phyloP scores from a whole-genome alignment of 1,284 basidiomycete species.

The Vanrija sp. region DNA sequence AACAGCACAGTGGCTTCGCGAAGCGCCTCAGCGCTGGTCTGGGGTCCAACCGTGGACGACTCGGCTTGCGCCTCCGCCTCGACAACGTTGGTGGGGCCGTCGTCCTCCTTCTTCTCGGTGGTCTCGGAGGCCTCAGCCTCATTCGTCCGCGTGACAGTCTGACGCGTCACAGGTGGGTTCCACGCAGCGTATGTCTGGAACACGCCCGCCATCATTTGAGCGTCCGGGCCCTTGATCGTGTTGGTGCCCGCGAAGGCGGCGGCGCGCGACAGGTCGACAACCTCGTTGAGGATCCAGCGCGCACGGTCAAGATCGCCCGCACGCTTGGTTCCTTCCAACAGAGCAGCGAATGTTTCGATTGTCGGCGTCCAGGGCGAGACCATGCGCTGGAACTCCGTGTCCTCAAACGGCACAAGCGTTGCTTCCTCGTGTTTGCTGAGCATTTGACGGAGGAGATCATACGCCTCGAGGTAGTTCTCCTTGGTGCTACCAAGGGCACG shows the following conservation, averaged over 20 bases:
- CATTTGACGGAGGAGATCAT: constrained; percentile 76
- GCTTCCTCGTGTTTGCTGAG: constrained; percentile 60
- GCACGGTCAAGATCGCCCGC: constrained; percentile 75
- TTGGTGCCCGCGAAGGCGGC: neutral
- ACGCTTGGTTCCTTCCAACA: constrained; percentile 84
- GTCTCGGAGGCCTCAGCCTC: neutral
- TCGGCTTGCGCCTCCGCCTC: neutral
- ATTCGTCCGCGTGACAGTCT: constrained; percentile 5
- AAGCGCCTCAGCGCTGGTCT: constrained; percentile 68
- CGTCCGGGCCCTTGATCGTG: constrained; percentile 54
- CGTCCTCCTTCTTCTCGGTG: constrained; percentile 1
- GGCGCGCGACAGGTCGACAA: constrained; percentile 53
- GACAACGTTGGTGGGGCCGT: neutral
- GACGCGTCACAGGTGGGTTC: constrained; percentile 50
- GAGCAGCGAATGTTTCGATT: constrained; percentile 67
- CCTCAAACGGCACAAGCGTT: constrained; percentile 29
- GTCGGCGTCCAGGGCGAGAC: constrained; percentile 60
- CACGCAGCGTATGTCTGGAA: constrained; percentile 87
- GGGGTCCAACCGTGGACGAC: constrained; percentile 47
- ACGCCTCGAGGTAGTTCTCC: constrained; percentile 66
- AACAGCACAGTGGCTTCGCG: constrained; percentile 69
- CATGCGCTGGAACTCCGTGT: constrained; percentile 45
- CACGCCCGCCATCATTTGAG: constrained; percentile 72
- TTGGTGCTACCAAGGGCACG: constrained; percentile 57
- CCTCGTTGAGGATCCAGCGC: constrained; percentile 88